Conservation (phyloP, 495 filamentous ascomycete genomes). For the Hypoxylon cercidicola region DNA sequence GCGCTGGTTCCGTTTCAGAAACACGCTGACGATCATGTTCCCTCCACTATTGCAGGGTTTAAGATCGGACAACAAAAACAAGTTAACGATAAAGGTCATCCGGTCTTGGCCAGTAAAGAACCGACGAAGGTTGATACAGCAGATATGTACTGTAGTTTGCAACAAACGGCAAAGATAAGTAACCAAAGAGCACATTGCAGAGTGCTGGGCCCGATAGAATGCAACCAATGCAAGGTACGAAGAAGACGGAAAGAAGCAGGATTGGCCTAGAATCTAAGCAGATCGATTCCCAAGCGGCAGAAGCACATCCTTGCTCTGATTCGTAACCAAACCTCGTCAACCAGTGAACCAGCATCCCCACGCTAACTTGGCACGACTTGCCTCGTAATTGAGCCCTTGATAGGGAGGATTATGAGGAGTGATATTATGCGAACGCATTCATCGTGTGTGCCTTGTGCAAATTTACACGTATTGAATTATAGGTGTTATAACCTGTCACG, state of each 20-base stretch:
- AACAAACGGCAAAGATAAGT: constrained; percentile 7
- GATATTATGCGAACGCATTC: constrained; percentile 19
- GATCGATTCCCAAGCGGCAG: neutral
- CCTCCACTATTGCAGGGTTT: constrained; percentile 23
- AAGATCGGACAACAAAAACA: constrained; percentile 27
- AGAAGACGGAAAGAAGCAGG: neutral
- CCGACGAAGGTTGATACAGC: too few relatives aligned
- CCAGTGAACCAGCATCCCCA: constrained; percentile 35
- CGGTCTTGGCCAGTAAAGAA: constrained; percentile 13
- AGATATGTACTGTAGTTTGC: constrained; percentile 14
- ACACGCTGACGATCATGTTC: constrained; percentile 32
- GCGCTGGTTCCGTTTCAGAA: constrained; percentile 37
- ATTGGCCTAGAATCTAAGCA: neutral
- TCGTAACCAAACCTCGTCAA: constrained; percentile 32
- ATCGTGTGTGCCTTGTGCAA: neutral
- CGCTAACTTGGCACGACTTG: constrained; percentile 14
- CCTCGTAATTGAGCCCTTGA: constrained; percentile 14
- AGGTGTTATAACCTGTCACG: neutral
- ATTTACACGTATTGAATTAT: neutral
- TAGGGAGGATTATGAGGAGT: constrained; percentile 22
- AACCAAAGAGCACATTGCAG: neutral
- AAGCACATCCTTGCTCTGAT: too few relatives aligned
- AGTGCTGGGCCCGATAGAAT: neutral
- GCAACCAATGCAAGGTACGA: too few relatives aligned
- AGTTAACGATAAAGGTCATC: constrained; percentile 7